Conservation (phyloP, 176 grass and related monocot genomes). For the Guadua angustifolia region DNA sequence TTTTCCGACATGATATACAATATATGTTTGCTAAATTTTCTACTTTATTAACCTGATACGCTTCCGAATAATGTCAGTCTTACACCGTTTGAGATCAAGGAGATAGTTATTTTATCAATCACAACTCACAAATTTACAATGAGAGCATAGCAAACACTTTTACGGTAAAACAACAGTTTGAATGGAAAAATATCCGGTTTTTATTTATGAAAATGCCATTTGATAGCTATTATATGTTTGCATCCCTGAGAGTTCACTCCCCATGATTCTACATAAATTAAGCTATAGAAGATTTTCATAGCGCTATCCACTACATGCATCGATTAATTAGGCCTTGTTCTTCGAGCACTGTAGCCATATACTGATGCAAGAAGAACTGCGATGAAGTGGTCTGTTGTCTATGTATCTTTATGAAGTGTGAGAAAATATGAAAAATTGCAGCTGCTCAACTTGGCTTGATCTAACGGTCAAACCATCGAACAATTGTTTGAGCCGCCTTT, state of each 20-base stretch:
- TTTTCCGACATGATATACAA: neutral
- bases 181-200: neutral
- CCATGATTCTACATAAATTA: neutral
- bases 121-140: neutral
- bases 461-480: neutral
- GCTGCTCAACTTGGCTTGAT: neutral
- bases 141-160: neutral
- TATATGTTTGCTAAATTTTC: neutral
- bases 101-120: too few species aligned
- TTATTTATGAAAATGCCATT: neutral
- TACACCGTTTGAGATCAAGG: neutral
- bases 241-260: neutral
- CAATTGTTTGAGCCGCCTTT: neutral
- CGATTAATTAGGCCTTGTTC: neutral
- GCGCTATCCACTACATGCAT: neutral
- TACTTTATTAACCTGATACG: neutral
- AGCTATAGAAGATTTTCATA: neutral
- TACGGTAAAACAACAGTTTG: neutral
- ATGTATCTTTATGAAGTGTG: neutral
- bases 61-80: too few species aligned
- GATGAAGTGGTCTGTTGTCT: neutral
- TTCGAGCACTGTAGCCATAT: neutral
- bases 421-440: neutral
- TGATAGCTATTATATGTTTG: neutral
- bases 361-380: neutral